phyloP scores from a whole-genome alignment of 1,139 yeast species.

The Debaryomyces nepalensis region DNA sequence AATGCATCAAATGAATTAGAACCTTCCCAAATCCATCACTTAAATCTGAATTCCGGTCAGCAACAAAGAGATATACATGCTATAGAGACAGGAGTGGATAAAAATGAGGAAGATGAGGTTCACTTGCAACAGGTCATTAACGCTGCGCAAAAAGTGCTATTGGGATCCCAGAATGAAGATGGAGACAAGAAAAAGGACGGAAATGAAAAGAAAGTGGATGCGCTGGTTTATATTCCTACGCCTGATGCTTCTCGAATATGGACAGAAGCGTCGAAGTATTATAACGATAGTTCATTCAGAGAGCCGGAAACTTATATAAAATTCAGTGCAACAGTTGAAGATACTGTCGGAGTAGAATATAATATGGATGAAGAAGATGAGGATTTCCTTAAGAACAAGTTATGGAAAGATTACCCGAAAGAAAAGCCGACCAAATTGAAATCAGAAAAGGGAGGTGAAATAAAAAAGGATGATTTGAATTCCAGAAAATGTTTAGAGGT shows the following conservation, averaged over 20 bases:
- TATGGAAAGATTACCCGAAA: constrained; percentile 40
- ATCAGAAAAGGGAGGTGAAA: constrained; percentile 19
- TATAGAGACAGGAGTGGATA: constrained; percentile 97
- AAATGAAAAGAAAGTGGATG: constrained; percentile 29
- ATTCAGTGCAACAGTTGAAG: constrained; percentile 94
- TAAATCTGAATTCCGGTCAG: constrained; percentile 48
- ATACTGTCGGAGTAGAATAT: constrained; percentile 83
- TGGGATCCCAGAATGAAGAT: constrained; percentile 33
- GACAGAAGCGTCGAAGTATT: constrained; percentile 76
- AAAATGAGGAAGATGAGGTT: constrained; percentile 95
- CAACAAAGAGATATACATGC: constrained; percentile 86
- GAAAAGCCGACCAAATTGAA: constrained; percentile 18
- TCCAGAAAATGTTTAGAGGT: constrained; percentile 60
- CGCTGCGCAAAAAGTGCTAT: constrained; percentile 69
- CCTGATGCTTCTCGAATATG: constrained; percentile 91
- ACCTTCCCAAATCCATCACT: constrained; percentile 51
- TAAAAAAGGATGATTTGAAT: constrained; percentile 23
- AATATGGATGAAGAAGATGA: constrained; percentile 93
- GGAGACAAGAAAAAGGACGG: constrained; percentile 41
- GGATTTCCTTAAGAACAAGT: constrained; percentile 52
- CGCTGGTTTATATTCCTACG: constrained; percentile 86
- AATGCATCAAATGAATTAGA: constrained; percentile 55
- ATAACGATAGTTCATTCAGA: constrained; percentile 61
- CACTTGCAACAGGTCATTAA: constrained; percentile 90
- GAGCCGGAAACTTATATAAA: constrained; percentile 84